Base-by-base conservation (phyloP, 2,329 filamentous ascomycete species). In the Pseudogymnoascus sp. region DNA sequence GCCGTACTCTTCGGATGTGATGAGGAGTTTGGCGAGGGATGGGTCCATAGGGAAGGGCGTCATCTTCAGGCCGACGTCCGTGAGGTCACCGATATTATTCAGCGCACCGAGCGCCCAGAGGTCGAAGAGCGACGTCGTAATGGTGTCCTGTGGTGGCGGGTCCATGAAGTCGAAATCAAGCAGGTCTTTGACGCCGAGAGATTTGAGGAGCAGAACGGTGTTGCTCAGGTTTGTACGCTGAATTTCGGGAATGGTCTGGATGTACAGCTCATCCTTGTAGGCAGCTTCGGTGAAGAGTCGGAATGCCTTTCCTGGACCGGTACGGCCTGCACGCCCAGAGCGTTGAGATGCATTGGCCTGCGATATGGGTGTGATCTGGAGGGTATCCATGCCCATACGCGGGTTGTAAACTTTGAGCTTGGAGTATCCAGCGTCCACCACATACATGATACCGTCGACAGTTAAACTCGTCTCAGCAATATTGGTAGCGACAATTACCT, bases 121-220 rank as follows among this genome's bases (percentile, higher is more conserved):
- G 69, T 99, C 94, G 75, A 97, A 99, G 35, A 99, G 86, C 3
- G 92, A 97, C 0, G 94, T 99, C 0, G 91, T 93, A 66, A 99
- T 97, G 0, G 92, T 97, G 70, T 99, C 95, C 74, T 99, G 94
- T 0, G 94, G 94, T 6, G 94, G 94, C 1, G 94, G 94, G 67
- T 99, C 94, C 93, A 99, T 97, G 69, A 99, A 99, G 72, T 97
- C 91, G 70, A 99, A 99, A 73, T 99, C 93, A 1, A 99, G 77
- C 8, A 99, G 79, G 67, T 99, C 92, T 70, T 90, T 93, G 16
- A 99, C 93, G 0, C 94, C 94, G 0, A 99, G 82, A 0, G 91
- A 96, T 71, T 99, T 99, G 54, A 99, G 81, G 57, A 99, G 83
- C 12, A 99, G 80, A 2, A 99, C 93, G 0, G 92, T 97, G 68